Conservation (phyloP, 331 rosid genomes). For the Pyracantha coccinea region DNA sequence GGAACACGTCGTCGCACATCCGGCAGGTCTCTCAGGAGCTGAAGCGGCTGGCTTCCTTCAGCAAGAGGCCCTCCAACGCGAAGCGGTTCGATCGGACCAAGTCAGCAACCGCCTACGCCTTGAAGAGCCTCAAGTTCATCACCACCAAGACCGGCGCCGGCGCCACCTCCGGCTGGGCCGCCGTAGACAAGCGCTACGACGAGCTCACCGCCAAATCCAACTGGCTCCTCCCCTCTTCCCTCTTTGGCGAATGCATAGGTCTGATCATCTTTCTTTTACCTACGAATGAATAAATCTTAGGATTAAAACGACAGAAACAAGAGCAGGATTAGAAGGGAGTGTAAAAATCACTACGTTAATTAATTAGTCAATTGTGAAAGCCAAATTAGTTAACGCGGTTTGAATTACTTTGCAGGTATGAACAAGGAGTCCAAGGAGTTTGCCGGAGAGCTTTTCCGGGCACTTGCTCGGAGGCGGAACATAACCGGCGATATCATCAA, state of each 20-base stretch:
- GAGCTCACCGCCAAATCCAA: slow-evolving; percentile 36
- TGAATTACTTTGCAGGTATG: slow-evolving; percentile 42
- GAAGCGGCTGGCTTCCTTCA: slow-evolving; percentile 43
- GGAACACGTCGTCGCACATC: slow-evolving; percentile 44
- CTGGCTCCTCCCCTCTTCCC: slow-evolving; percentile 50
- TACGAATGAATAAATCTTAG: too few relatives aligned
- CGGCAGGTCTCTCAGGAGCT: slow-evolving; percentile 75
- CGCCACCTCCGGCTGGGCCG: slow-evolving; percentile 38
- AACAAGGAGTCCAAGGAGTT: slow-evolving; percentile 80
- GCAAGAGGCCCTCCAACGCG: slow-evolving; percentile 17
- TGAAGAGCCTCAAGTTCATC: slow-evolving; percentile 69
- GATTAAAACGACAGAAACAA: too few relatives aligned
- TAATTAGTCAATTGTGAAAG: too few relatives aligned
- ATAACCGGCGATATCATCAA: slow-evolving; percentile 46
- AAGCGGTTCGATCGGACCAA: slow-evolving; percentile 46
- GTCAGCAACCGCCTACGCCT: slow-evolving; percentile 65
- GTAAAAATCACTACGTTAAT: too few relatives aligned
- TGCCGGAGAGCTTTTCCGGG: slow-evolving; percentile 68
- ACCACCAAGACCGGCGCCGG: slow-evolving; percentile 25
- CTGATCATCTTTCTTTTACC: too few relatives aligned
- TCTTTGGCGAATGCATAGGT: slow-evolving; percentile 80
- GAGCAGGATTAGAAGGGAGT: too few relatives aligned
- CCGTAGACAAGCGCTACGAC: slow-evolving; percentile 57
- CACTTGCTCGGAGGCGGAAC: slow-evolving; percentile 51
- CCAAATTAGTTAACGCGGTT: not conserved